Base-by-base conservation (phyloP, 2,329 filamentous ascomycete species). In the Neurospora sp. region DNA sequence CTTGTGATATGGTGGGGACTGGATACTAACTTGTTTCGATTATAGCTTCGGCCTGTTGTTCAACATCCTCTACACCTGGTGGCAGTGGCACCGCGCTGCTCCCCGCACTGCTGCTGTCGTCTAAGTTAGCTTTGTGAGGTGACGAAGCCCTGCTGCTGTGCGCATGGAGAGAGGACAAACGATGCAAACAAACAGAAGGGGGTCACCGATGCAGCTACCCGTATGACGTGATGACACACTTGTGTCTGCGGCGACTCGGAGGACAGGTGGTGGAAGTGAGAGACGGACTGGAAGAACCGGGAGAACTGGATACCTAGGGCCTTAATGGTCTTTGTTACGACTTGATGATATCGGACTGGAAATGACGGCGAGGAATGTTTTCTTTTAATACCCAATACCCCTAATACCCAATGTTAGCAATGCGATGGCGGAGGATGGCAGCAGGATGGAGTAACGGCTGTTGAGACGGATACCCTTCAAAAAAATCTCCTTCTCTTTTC, bases 51-150 rank as follows among this genome's bases (percentile, higher is more conserved):
- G 76, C 71, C 73, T 79, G 8, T 66, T 79, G 62, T 79, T 79
- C 74, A 79, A 79, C 66, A 73, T 79, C 33, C 66, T 79, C 67
- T 77, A 75, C 68, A 76, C 76, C 66, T 79, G 78, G 78, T 71
- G 78, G 71, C 67, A 74, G n/a, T 75, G 74, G 46, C 78, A 75
- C 73, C 73, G 74, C n/a, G 72, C 73, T 36, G 69, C 70, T 33
- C 67, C 67, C 28, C 69, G 68, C 6, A 74, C 71, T 46, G 74
- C 73, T 6, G 73, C 76, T 1, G 72, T 73, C 15, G 77, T 78
- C 23, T 79, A 75, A 62, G 12, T 4, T 62, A 3, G 12, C 12
- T 28, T 33, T 17, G 1, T 57, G 28, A 62, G 28, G 4, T n/a
- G 52, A 62, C 23, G 23, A 6, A 23, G 19, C 2, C 0, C 12